Conservation (phyloP, 179 eudicot species). For the Gypsophila paniculata region DNA sequence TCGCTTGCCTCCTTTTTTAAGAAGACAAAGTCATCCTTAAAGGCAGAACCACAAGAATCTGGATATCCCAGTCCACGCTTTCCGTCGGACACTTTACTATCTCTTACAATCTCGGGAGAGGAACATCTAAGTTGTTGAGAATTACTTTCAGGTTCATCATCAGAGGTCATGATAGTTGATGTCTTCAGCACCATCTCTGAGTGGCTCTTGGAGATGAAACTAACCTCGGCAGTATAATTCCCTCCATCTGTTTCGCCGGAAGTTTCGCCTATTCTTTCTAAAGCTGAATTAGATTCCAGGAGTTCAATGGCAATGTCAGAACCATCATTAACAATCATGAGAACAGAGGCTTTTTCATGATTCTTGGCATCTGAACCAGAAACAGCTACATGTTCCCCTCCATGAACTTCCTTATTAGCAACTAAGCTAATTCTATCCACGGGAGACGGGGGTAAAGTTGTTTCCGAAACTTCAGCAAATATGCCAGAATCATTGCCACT, state of each 20-base stretch:
- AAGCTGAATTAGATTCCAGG: too few relatives aligned
- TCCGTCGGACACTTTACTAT: background rate
- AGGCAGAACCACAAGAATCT: background rate
- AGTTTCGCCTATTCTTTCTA: too few relatives aligned
- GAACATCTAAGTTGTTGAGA: background rate
- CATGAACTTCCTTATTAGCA: slow-evolving; percentile 11
- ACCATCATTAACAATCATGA: too few relatives aligned
- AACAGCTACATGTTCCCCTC: slow-evolving; percentile 12
- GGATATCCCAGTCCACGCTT: background rate
- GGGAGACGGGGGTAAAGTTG: background rate
- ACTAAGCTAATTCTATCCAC: background rate
- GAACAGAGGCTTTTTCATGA: too few relatives aligned
- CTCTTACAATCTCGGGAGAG: background rate
- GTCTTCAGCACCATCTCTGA: background rate
- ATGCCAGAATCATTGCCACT: background rate
- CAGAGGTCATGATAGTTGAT: background rate
- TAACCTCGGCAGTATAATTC: background rate
- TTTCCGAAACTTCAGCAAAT: background rate
- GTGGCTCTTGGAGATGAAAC: background rate
- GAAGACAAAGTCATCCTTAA: background rate
- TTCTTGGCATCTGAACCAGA: too few relatives aligned
- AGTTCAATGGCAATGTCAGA: too few relatives aligned
- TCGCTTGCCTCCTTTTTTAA: background rate
- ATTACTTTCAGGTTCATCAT: slow-evolving; percentile 1
- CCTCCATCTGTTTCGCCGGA: too few relatives aligned